phyloP scores from a whole-genome alignment of 305 asterid species.

The Fraxinus platypoda region DNA sequence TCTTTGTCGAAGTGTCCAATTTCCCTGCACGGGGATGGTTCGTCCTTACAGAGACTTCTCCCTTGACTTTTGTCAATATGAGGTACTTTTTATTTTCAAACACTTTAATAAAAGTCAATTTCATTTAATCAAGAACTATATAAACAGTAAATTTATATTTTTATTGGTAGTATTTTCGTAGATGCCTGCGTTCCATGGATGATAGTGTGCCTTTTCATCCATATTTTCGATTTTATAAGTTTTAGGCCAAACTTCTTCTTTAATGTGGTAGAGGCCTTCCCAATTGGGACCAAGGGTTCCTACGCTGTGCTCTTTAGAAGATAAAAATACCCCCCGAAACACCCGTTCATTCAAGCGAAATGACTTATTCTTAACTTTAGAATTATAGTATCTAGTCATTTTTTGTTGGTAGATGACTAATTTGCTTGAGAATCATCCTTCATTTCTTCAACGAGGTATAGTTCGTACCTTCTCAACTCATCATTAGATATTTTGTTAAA shows the following conservation, averaged over 20 bases:
- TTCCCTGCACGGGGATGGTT: not conserved
- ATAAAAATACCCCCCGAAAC: not conserved
- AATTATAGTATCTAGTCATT: not conserved
- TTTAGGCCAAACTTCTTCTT: not conserved
- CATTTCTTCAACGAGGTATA: too few species aligned
- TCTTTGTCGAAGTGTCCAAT: not conserved
- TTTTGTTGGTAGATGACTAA: not conserved
- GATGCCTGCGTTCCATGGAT: not conserved
- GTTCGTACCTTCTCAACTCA: not conserved
- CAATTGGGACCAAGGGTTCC: too few species aligned
- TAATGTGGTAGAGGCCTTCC: too few species aligned
- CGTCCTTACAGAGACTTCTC: not conserved
- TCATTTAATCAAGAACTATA: not conserved
- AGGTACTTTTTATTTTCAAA: not conserved
- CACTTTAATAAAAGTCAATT: too few species aligned
- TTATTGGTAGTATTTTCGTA: too few species aligned
- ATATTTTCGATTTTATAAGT: too few species aligned
- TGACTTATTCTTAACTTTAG: not conserved
- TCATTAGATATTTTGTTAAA: not conserved
- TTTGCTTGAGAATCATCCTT: too few species aligned
- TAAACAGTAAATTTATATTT: not conserved
- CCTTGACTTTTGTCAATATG: not conserved
- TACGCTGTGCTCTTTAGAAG: not conserved
- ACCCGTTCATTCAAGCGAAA: not conserved
- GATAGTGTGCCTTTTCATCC: not conserved